Conservation (phyloP, 768 basidiomycete genomes). For the Naganishia antarctica region DNA sequence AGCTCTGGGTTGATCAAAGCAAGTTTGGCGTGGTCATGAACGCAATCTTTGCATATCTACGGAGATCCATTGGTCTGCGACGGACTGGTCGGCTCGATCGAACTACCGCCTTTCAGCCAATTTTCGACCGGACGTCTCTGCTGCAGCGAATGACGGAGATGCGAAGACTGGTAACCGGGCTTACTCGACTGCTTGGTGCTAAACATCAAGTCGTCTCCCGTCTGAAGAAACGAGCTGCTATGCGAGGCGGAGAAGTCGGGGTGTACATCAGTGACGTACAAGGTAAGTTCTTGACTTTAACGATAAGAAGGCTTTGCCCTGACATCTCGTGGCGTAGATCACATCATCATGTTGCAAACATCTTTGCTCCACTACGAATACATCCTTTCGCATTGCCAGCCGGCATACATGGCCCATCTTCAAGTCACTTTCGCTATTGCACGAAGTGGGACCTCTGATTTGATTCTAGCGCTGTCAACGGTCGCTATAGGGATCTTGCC, state of each 20-base stretch:
- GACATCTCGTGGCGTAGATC: conserved; percentile 57
- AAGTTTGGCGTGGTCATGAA: conserved; percentile 1
- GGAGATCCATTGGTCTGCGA: conserved; percentile 9
- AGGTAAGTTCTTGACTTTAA: conserved; percentile 55
- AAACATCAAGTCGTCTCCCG: conserved; percentile 79
- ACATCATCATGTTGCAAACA: conserved; percentile 80
- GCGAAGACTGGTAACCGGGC: conserved; percentile 69
- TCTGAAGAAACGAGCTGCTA: conserved; percentile 65
- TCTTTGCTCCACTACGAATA: conserved; percentile 80
- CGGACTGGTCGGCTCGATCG: conserved; percentile 4
- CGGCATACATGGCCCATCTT: conserved; percentile 75
- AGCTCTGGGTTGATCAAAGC: conserved; percentile 3
- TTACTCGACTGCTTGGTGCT: conserved; percentile 67
- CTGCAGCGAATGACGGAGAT: conserved; percentile 74
- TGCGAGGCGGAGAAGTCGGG: conserved; percentile 60
- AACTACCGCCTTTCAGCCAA: conserved; percentile 23
- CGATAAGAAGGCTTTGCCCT: conserved; percentile 1
- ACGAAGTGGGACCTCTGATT: conserved; percentile 62
- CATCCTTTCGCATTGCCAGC: conserved; percentile 80
- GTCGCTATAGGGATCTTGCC: conserved; percentile 66
- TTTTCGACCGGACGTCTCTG: conserved; percentile 52
- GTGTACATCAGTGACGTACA: conserved; percentile 89
- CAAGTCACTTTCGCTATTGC: conserved; percentile 59
- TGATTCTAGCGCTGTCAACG: conserved; percentile 63
- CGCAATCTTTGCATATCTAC: neutral